Conservation (phyloP, 2,329 filamentous ascomycete species). For the Aureobasidium subglaciale region DNA sequence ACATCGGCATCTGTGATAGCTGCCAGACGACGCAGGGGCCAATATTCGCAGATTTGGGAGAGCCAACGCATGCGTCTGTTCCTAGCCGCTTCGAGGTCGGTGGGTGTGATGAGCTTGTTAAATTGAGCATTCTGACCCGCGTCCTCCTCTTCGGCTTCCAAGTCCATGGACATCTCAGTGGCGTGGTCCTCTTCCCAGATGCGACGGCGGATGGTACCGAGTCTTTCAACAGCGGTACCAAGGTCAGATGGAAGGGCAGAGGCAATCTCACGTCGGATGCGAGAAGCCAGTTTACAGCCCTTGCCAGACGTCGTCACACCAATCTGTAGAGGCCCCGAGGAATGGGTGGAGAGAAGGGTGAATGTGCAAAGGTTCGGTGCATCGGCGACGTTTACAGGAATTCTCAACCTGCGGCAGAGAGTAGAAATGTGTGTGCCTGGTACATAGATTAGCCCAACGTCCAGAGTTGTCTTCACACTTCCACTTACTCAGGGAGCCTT, state of each 20-base stretch:
- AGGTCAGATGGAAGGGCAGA: slow-evolving; percentile 68
- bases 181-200: slow-evolving; percentile 69
- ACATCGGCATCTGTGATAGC: slow-evolving; percentile 74
- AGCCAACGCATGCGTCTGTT: slow-evolving; percentile 86
- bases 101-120: slow-evolving; percentile 71
- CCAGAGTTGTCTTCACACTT: background rate
- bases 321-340: slow-evolving; percentile 85
- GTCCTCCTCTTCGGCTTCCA: slow-evolving; percentile 45
- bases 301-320: slow-evolving; percentile 92
- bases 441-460: background rate
- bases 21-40: slow-evolving; percentile 79
- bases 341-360: slow-evolving; percentile 78
- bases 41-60: slow-evolving; percentile 95
- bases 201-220: slow-evolving; percentile 65
- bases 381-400: slow-evolving; percentile 91
- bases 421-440: slow-evolving; percentile 56
- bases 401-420: slow-evolving; percentile 69
- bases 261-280: slow-evolving; percentile 82
- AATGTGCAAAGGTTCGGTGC: slow-evolving; percentile 82
- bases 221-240: slow-evolving; percentile 66
- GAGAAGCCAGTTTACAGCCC: slow-evolving; percentile 86
- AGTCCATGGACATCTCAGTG: slow-evolving; percentile 38
- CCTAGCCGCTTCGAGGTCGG: slow-evolving; percentile 66
- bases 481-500: slow-evolving; percentile 33
- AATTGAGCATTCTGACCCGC: slow-evolving; percentile 72